Conservation (phyloP, 129 eudicot species). For the Escallonia herrerae region DNA sequence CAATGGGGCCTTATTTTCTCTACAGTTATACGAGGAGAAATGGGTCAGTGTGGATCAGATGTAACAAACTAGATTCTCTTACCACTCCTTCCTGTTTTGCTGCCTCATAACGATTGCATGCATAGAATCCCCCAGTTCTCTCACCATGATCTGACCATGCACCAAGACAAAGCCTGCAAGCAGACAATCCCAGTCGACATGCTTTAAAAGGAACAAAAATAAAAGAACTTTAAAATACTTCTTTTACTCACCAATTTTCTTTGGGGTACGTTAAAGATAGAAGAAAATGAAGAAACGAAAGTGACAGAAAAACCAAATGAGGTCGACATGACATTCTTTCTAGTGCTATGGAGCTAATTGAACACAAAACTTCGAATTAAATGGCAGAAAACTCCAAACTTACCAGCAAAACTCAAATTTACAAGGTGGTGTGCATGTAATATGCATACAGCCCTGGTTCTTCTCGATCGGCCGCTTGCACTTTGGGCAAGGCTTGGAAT, state of each 20-base stretch:
- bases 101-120: constrained; percentile 94
- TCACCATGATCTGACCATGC: constrained; percentile 98
- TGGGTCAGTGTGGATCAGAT: not conserved
- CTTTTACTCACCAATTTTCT: not conserved
- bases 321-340: not conserved
- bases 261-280: not conserved
- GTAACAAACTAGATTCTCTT: constrained; percentile 20
- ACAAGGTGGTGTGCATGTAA: constrained; percentile 97
- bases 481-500: constrained; percentile 96
- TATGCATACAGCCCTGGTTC: constrained; percentile 98
- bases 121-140: constrained; percentile 96
- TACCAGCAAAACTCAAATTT: constrained; percentile 98
- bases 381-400: constrained; percentile 13
- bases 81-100: constrained; percentile 97
- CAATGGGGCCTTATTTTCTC: not conserved
- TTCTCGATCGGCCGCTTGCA: constrained; percentile 99
- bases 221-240: constrained; percentile 4
- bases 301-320: not conserved
- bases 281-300: not conserved
- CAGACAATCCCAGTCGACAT: constrained; percentile 7
- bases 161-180: constrained; percentile 87
- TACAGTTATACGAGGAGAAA: not conserved
- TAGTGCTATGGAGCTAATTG: not conserved
- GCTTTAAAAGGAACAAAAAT: not conserved
- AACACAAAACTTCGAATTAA: not conserved